Evolutionary conservation across 75 land plant genomes (phyloP), one percentile per base, ranked within the genome.

Genomic region (Adiantum capillusveneris): DNA sequence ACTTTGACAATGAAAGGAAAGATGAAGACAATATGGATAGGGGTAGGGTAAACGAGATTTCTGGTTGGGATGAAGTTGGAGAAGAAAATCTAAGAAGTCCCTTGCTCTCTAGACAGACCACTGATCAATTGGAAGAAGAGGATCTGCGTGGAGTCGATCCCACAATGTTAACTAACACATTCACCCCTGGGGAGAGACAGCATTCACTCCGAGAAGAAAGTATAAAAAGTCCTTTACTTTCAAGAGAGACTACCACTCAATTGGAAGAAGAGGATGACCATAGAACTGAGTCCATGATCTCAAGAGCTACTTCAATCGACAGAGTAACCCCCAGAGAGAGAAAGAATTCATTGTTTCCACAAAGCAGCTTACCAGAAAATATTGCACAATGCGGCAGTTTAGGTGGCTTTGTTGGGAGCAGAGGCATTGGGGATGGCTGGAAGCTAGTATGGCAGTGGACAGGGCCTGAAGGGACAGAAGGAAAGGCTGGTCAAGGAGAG

Each of bases 351-450:
- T 5, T 6, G 17, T 46, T 34, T 34, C 9, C 49, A 6, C 49
- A 17, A 46, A 46, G 3, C 49, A 46, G 5, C 21, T 17, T 46
- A 7, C n/a, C 6, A 20, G 21, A 17, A 17, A 46, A 20, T 20
- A 17, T 17, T 20, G 86, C 73, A 31, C 63, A 25, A 36, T 65
- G 42, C 49, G 94, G 83, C 11, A 66, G 65, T 11, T 9, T 71
- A 12, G 18, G 60, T 1, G 91, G 85, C 31, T 65, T 75, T 20
- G 62, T 67, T 60, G 77, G 86, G 37, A 72, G 81, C 51, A 74
- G 67, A 36, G 90, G 81, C 7, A 89, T 92, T 26, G 97, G 97
- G 53, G 97, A 95, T 25, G 97, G 97, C 2, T 92, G 97, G 97
- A 95, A 88, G 45, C 60, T 92, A 37, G 95, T 87, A 11, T 92